Percentiles rank a stretch among this genome's conserved stretches.
phyloP scores from a whole-genome alignment of 805 yeast species.

The Starmerella gropengiesseri region DNA sequence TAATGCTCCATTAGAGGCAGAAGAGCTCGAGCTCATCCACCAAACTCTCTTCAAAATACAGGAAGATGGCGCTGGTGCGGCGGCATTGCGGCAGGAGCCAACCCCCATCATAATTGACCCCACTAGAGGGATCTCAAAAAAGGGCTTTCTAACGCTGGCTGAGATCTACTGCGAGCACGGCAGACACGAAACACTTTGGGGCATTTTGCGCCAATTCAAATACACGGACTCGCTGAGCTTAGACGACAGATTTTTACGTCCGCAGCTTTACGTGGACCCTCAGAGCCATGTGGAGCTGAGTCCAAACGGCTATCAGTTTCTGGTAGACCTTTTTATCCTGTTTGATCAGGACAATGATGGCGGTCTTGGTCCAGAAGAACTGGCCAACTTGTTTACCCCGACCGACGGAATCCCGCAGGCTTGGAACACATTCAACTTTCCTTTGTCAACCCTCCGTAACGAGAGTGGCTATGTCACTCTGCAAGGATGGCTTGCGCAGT shows the following conservation, averaged over 20 bases:
- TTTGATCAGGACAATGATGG: slow-evolving; percentile 97
- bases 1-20: slow-evolving; percentile 40
- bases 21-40: slow-evolving; percentile 34
- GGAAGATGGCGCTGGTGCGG: slow-evolving; percentile 21
- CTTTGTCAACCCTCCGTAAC: slow-evolving; percentile 76
- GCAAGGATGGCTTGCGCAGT: slow-evolving; percentile 98
- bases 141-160: slow-evolving; percentile 69
- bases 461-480: slow-evolving; percentile 81
- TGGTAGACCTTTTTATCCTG: slow-evolving; percentile 77
- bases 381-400: slow-evolving; percentile 60
- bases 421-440: slow-evolving; percentile 82
- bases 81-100: neutral
- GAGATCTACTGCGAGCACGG: slow-evolving; percentile 82
- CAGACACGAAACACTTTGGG: slow-evolving; percentile 96
- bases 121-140: slow-evolving; percentile 48
- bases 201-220: slow-evolving; percentile 73
- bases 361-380: slow-evolving; percentile 68
- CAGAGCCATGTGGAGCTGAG: slow-evolving; percentile 79
- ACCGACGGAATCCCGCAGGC: slow-evolving; percentile 86
- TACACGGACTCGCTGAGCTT: slow-evolving; percentile 87
- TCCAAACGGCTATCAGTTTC: slow-evolving; percentile 82
- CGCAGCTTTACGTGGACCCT: slow-evolving; percentile 61
- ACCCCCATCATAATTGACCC: neutral
- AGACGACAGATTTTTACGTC: slow-evolving; percentile 67
- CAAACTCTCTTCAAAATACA: slow-evolving; percentile 29